Base-by-base conservation (phyloP, 108 stramenopile genomes). In the Aurantiochytrium sp. region DNA sequence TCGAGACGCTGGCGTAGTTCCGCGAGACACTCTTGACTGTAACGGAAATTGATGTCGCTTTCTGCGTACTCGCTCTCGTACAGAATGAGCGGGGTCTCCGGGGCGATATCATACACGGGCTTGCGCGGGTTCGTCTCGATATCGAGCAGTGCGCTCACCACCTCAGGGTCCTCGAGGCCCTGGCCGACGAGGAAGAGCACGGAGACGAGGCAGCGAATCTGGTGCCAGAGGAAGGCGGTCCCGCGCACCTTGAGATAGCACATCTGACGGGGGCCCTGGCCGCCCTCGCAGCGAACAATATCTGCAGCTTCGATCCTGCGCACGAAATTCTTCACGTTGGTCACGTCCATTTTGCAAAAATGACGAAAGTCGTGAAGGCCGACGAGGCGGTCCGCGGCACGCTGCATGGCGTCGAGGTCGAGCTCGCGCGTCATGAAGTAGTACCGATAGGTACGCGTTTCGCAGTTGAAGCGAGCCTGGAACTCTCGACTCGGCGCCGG, bases 331-430 rank as follows among this genome's bases (percentile, higher is more conserved):
- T 24, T 88, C 19, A 91, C 91, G 48, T 88, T 88, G 31, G 17
- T 37, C 36, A 85, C 95, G 90, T 99, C 96, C 95, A 98, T 97
- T 89, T 99, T 99, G 90, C 97, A 98, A 55, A 99, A 93, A 89
- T 99, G 98, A 21, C 99, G 95, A 90, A 99, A 99, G 91, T 99
- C 99, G 90, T 98, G 97, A 45, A 92, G 88, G 31, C 99, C 99
- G 30, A 96, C 93, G 89, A 99, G 89, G 36, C 69, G 59, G 6
- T 87, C 37, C 19, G 96, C 89, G 6, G 94, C 98, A 22, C 88
- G 36, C 19, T 91, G 89, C 95, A 99, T 99, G 8, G 73, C 85
- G 4, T 59, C 68, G 19, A 97, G 55, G 92, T 98, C 92, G 86
- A 97, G 81, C 55, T 93, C 87, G 10, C 93, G 68, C 21, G 90